Conservation (phyloP, 345 rosid species). For the Luvunga scandens region DNA sequence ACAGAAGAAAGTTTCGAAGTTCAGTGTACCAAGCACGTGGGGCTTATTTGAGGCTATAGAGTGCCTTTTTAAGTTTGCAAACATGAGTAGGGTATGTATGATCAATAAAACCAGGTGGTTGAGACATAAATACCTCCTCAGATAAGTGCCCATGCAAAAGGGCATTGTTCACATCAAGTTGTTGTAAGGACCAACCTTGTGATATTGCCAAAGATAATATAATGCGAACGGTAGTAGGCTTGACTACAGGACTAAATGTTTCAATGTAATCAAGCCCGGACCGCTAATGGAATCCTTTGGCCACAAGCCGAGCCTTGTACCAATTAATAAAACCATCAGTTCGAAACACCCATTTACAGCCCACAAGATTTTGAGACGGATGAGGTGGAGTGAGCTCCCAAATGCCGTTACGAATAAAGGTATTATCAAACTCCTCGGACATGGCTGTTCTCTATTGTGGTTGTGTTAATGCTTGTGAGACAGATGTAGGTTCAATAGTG, state of each 20-base stretch:
- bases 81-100: background rate
- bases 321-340: no score
- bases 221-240: background rate
- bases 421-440: no score
- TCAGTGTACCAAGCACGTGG: background rate
- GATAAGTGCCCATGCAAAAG: background rate
- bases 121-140: background rate
- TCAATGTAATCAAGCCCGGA: no score
- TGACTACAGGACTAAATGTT: background rate
- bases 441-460: no score
- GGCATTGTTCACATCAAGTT: constrained; percentile 8
- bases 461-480: no score
- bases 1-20: background rate
- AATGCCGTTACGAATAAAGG: no score
- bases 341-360: no score
- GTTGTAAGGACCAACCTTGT: background rate
- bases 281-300: no score
- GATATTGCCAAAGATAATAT: background rate
- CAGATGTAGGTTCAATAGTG: no score
- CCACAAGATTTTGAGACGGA: no score
- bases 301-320: no score
- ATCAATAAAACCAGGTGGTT: background rate
- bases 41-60: background rate
- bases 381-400: no score
- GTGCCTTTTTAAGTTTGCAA: background rate